These are phyloP conservation scores for Sclerotinia glacialis DNA, from an alignment of 2,329 filamentous ascomycete genomes.

Conservation along the genomic window DNA sequence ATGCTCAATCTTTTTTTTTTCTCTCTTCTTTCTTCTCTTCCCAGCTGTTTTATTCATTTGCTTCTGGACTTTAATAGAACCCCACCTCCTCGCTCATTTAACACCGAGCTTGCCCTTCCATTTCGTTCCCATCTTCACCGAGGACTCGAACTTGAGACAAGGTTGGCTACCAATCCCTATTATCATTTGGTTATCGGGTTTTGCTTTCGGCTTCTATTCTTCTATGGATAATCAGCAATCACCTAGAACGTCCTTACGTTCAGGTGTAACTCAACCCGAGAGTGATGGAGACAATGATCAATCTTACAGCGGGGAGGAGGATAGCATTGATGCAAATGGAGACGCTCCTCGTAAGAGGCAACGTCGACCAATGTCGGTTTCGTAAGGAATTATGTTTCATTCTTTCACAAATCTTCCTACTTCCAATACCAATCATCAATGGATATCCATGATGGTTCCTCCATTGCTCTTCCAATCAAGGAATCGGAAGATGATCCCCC, in stretches of 20 bases:
- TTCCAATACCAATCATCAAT: not conserved
- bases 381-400: slow-evolving; percentile 42
- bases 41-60: not conserved
- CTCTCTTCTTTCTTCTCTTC: too few species aligned
- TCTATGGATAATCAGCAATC: slow-evolving; percentile 36
- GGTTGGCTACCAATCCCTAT: not conserved
- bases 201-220: slow-evolving; percentile 29
- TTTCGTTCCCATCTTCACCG: slow-evolving; percentile 35
- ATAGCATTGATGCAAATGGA: slow-evolving; percentile 38
- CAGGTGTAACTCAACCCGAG: slow-evolving; percentile 35
- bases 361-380: slow-evolving; percentile 48
- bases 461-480: slow-evolving; percentile 23
- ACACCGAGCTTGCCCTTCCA: slow-evolving; percentile 24
- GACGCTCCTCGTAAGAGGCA: slow-evolving; percentile 46
- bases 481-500: slow-evolving; percentile 26
- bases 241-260: slow-evolving; percentile 30
- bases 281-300: slow-evolving; percentile 37
- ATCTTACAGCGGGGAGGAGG: slow-evolving; percentile 36
- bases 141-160: slow-evolving; percentile 23
- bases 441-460: slow-evolving; percentile 17
- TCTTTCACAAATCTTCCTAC: slow-evolving; percentile 27
- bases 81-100: slow-evolving; percentile 28
- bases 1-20: not conserved
- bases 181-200: slow-evolving; percentile 5
- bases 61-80: not conserved